Conservation (phyloP, 2,329 filamentous ascomycete genomes). For the Stemphylium lycopersici region DNA sequence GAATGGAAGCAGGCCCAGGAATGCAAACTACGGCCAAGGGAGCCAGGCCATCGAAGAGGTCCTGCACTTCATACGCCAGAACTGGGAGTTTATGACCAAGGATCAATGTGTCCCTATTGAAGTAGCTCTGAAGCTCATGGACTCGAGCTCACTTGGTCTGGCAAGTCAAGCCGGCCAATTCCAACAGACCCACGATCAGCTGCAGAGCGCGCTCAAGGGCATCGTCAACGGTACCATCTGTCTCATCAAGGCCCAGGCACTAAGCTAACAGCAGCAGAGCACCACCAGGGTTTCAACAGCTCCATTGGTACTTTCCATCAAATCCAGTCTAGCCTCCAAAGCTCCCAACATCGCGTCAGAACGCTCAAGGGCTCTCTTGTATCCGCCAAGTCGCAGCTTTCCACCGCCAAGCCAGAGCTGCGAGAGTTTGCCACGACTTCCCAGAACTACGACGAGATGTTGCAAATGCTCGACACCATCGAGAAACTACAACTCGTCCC, state of each 20-base stretch:
- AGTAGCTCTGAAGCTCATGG: constrained; percentile 91
- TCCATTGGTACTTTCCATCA: constrained; percentile 99
- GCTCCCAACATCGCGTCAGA: constrained; percentile 84
- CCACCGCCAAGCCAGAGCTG: constrained; percentile 85
- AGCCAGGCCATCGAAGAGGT: constrained; percentile 61
- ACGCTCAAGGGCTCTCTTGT: constrained; percentile 81
- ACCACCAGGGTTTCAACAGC: constrained; percentile 98
- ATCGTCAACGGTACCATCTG: constrained; percentile 75
- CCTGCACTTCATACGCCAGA: constrained; percentile 80
- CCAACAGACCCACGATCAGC: constrained; percentile 78
- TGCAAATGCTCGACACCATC: constrained; percentile 81
- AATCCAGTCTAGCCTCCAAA: constrained; percentile 91
- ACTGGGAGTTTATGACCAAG: constrained; percentile 92
- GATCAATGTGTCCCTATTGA: constrained; percentile 91
- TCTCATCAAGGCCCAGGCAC: too few relatives aligned
- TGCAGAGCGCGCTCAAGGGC: constrained; percentile 90
- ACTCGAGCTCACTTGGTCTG: constrained; percentile 89
- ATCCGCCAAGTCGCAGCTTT: constrained; percentile 79
- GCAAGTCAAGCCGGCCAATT: constrained; percentile 89
- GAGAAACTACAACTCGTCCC: constrained; percentile 89
- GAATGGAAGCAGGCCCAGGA: constrained; percentile 35
- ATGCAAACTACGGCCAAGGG: constrained; percentile 45
- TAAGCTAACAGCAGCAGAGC: constrained; percentile 61
- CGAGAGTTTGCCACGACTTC: constrained; percentile 87
- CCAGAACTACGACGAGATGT: constrained; percentile 86